Evolutionary conservation across 371 early-diverging fungal genomes (phyloP).

Genomic region (Mucor irregularis): DNA sequence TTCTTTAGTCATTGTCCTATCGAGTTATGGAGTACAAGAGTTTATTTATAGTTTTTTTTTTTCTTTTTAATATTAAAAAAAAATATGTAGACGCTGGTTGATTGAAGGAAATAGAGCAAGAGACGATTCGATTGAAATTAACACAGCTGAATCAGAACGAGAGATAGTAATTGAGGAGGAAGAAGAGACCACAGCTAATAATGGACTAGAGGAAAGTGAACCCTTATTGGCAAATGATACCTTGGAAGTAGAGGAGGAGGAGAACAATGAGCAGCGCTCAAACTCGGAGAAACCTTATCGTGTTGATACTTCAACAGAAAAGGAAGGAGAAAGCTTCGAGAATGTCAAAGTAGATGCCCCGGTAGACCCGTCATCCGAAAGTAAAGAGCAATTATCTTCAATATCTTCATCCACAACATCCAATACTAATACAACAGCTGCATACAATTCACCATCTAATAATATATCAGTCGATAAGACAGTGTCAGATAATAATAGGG

Average conservation of each 20-base stretch:
- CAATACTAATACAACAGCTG: not conserved
- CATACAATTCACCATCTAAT: not conserved
- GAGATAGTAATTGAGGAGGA: not conserved
- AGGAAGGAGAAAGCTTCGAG: too few species aligned
- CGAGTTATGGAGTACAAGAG: too few species aligned
- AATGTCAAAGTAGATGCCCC: too few species aligned
- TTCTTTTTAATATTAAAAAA: not conserved
- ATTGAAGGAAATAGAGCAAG: conserved; percentile 22
- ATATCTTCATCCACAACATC: not conserved
- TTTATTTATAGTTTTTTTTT: not conserved
- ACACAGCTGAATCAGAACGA: not conserved
- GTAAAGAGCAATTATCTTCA: too few species aligned
- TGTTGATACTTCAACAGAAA: too few species aligned
- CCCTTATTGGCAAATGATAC: too few species aligned
- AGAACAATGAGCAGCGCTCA: too few species aligned
- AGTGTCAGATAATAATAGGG: not conserved
- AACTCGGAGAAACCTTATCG: too few species aligned
- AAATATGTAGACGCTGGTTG: conserved; percentile 17
- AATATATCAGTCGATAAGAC: not conserved
- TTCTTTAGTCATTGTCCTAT: too few species aligned
- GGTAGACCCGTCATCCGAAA: too few species aligned
- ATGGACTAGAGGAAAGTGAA: too few species aligned
- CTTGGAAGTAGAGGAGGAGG: too few species aligned
- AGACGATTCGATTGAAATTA: conserved; percentile 14
- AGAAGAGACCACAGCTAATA: not conserved